A percentile compares a stretch with the other conserved stretches of the same genome.
Conservation (phyloP, 2,329 filamentous ascomycete species). For the Hymenoscyphus fraxineus region DNA sequence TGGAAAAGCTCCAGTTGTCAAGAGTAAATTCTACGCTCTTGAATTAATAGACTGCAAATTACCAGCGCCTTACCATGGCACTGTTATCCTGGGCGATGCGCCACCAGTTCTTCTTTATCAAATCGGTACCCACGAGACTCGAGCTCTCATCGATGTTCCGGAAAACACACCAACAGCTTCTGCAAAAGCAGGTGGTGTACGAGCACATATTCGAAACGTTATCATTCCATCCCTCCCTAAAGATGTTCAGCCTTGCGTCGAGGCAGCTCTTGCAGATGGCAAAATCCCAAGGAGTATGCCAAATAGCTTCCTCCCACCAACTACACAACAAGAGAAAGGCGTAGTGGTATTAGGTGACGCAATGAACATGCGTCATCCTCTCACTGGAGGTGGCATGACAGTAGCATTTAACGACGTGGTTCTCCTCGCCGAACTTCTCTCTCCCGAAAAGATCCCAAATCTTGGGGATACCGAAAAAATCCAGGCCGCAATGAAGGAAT, state of each 20-base stretch:
- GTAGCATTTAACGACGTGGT: conserved; percentile 93
- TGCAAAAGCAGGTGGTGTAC: conserved; percentile 73
- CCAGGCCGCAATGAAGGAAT: conserved; percentile 58
- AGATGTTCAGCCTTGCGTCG: conserved; percentile 68
- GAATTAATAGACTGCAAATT: conserved; percentile 86
- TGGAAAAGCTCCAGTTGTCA: conserved; percentile 61
- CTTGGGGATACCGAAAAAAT: conserved; percentile 67
- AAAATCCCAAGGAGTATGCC: conserved; percentile 83
- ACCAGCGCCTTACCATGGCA: conserved; percentile 71
- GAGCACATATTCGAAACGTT: conserved; percentile 74
- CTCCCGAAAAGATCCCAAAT: conserved; percentile 62
- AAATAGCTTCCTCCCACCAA: conserved; percentile 86
- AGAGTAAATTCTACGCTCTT: conserved; percentile 88
- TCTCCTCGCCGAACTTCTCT: conserved; percentile 69
- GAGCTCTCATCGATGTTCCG: conserved; percentile 84
- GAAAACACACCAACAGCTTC: conserved; percentile 70
- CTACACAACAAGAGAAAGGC: conserved; percentile 65
- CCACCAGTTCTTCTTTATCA: conserved; percentile 89
- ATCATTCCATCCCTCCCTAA: conserved; percentile 76
- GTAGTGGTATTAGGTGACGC: conserved; percentile 86
- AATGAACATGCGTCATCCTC: conserved; percentile 98
- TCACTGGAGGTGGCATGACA: conserved; percentile 97
- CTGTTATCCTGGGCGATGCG: conserved; percentile 78
- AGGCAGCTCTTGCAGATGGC: conserved; percentile 71
- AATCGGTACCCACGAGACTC: conserved; percentile 91